These are phyloP conservation scores for Aaosphaeria pasadenensis DNA, from an alignment of 2,329 filamentous ascomycete species.

Conservation along the genomic window DNA sequence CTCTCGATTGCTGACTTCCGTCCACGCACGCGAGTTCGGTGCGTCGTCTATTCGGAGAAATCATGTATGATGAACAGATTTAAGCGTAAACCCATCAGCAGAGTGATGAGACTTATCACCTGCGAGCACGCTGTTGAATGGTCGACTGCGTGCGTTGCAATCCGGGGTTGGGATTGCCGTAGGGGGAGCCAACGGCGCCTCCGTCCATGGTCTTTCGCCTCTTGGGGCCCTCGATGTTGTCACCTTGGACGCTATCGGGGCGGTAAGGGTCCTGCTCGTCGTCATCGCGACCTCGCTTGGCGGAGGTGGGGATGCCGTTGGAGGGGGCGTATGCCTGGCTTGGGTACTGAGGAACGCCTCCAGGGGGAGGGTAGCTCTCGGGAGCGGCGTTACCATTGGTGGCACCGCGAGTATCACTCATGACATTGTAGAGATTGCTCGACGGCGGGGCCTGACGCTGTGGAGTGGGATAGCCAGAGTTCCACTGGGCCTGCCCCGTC, in stretches of 20 bases:
- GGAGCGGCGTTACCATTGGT: conserved; percentile 63
- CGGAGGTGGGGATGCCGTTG: conserved; percentile 59
- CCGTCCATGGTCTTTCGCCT: conserved; percentile 71
- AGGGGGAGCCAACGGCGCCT: conserved; percentile 31
- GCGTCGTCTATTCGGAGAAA: too few relatives aligned
- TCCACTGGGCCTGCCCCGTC: conserved; percentile 70
- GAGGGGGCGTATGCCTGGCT: conserved; percentile 55
- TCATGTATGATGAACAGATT: too few relatives aligned
- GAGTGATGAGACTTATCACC: conserved; percentile 15
- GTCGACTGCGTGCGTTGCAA: conserved; percentile 32
- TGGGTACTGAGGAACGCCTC: conserved; percentile 58
- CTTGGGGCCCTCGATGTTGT: conserved; percentile 66
- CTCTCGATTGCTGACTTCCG: too few relatives aligned
- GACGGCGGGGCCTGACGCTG: conserved; percentile 67
- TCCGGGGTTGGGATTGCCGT: conserved; percentile 28
- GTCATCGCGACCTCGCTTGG: conserved; percentile 63
- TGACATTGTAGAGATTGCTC: conserved; percentile 84
- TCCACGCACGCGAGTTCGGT: too few relatives aligned
- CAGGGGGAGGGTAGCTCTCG: conserved; percentile 69
- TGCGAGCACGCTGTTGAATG: conserved; percentile 25
- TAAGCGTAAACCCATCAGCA: too few relatives aligned
- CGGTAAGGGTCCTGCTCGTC: conserved; percentile 66
- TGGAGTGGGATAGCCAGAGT: conserved; percentile 71
- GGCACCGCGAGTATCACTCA: conserved; percentile 71
- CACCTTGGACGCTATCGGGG: conserved; percentile 53